Evolutionary conservation across 176 grass and related monocot genomes (phyloP).

Genomic region (Themeda triandra): DNA sequence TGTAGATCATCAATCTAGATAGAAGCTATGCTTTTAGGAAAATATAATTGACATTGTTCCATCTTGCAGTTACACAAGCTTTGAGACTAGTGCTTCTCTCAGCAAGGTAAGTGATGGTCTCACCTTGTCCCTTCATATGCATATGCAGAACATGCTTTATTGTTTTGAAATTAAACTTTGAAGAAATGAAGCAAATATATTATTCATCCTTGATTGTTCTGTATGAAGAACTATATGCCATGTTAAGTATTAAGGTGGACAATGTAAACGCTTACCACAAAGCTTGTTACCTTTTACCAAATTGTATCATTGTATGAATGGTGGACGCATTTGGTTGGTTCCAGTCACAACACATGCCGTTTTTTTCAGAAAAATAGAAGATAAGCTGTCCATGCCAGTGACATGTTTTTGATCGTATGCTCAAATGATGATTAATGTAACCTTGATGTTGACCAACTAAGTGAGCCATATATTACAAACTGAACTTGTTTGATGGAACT

Average conservation of each 20-base stretch:
- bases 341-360: neutral
- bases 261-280: neutral
- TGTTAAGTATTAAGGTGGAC: neutral
- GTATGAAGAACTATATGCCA: neutral
- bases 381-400: neutral
- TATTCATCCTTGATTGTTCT: no score
- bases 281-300: neutral
- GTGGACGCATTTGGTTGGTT: neutral
- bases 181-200: neutral
- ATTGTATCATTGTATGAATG: neutral
- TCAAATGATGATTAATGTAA: neutral
- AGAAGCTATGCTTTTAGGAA: neutral
- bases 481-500: neutral
- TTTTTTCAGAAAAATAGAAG: neutral
- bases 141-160: no score
- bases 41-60: conserved; percentile 23
- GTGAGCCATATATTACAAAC: neutral
- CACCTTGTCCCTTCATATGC: no score
- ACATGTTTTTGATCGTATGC: conserved; percentile 2
- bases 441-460: neutral
- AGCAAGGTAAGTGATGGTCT: conserved; percentile 43
- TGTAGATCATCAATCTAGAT: neutral
- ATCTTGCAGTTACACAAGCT: conserved; percentile 40
- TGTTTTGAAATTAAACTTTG: conserved; percentile 1
- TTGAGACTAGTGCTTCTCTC: conserved; percentile 30